Percentiles rank a stretch among this genome's conserved stretches.
phyloP scores from a whole-genome alignment of 345 rosid species.

The Arabis alpina region DNA sequence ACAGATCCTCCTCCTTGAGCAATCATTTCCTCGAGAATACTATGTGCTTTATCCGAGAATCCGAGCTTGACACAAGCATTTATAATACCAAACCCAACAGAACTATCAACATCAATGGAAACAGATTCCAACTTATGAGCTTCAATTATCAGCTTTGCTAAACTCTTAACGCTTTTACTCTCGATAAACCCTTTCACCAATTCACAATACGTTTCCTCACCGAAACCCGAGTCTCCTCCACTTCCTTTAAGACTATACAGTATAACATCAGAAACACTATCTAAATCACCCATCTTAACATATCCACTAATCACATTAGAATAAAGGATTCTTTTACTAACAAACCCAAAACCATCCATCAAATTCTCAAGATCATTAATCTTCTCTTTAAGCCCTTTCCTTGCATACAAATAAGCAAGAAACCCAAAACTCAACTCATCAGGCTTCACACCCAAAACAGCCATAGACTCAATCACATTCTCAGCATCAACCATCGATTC shows the following conservation, averaged over 20 bases:
- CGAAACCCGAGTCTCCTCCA: slow-evolving; percentile 45
- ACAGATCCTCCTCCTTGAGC: slow-evolving; percentile 60
- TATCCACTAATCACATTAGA: slow-evolving; percentile 72
- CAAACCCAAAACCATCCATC: slow-evolving; percentile 66
- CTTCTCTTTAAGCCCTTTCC: slow-evolving; percentile 70
- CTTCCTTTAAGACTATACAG: slow-evolving; percentile 48
- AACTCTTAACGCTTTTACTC: slow-evolving; percentile 60
- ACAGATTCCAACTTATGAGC: slow-evolving; percentile 72
- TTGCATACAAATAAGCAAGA: slow-evolving; percentile 85
- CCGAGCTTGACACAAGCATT: slow-evolving; percentile 80
- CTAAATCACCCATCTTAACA: slow-evolving; percentile 65
- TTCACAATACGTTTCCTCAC: slow-evolving; percentile 62
- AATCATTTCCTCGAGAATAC: slow-evolving; percentile 80
- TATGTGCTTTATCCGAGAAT: slow-evolving; percentile 80
- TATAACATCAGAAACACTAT: slow-evolving; percentile 53
- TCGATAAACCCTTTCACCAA: slow-evolving; percentile 72
- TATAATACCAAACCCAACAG: slow-evolving; percentile 73
- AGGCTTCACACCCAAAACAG: slow-evolving; percentile 73
- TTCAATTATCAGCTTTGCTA: slow-evolving; percentile 69
- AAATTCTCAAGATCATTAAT: slow-evolving; percentile 63
- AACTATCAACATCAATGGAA: slow-evolving; percentile 43
- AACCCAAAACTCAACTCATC: slow-evolving; percentile 75
- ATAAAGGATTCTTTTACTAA: slow-evolving; percentile 46
- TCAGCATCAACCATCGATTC: slow-evolving; percentile 74
- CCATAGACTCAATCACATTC: slow-evolving; percentile 65